These are phyloP conservation scores for Penstemon newberryi DNA, from an alignment of 257 asterid genomes.

Conservation along the genomic window DNA sequence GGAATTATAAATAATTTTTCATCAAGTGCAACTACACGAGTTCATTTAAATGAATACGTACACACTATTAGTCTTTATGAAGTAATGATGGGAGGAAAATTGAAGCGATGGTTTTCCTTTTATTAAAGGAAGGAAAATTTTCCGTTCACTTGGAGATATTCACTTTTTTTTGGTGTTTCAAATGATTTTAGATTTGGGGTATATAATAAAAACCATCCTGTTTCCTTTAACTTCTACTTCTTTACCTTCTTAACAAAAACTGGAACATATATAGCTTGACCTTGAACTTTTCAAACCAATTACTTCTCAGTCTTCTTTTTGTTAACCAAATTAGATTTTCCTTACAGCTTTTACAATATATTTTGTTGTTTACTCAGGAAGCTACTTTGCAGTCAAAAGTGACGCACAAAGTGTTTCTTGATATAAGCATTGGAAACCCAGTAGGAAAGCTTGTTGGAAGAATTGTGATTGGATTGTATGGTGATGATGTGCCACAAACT, in stretches of 20 bases:
- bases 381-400: slow-evolving; percentile 76
- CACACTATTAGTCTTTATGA: too few species aligned
- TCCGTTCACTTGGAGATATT: background rate
- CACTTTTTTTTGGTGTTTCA: background rate
- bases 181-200: background rate
- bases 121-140: slow-evolving; percentile 1
- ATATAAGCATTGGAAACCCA: slow-evolving; percentile 92
- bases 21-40: too few species aligned
- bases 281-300: background rate
- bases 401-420: slow-evolving; percentile 81
- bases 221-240: background rate
- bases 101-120: background rate
- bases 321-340: background rate
- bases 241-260: background rate
- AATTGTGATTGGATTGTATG: slow-evolving; percentile 89
- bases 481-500: slow-evolving; percentile 95
- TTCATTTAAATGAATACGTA: too few species aligned
- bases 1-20: too few species aligned
- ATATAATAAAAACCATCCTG: background rate
- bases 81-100: background rate
- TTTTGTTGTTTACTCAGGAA: slow-evolving; percentile 47
- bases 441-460: slow-evolving; percentile 87
- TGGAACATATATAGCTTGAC: background rate
- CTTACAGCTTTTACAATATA: background rate
- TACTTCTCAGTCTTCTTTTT: background rate